phyloP scores from a whole-genome alignment of 2,329 filamentous ascomycete genomes.

The Alternaria sp. region DNA sequence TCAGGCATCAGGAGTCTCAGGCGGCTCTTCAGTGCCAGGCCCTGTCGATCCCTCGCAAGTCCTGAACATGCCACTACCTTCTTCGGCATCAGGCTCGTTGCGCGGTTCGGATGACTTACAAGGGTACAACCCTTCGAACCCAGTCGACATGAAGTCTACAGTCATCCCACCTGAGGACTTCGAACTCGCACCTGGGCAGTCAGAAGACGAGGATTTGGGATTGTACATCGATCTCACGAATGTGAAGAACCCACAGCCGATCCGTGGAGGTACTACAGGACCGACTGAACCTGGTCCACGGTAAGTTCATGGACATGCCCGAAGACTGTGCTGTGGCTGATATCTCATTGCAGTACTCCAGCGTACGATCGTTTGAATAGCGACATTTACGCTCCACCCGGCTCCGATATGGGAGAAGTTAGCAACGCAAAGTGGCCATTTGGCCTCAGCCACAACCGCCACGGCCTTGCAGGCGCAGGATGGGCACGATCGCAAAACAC shows the following conservation, averaged over 20 bases:
- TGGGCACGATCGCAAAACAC: conserved; percentile 52
- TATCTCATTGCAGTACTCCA: background rate
- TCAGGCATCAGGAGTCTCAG: conserved; percentile 4
- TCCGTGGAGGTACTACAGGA: conserved; percentile 44
- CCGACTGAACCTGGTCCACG: conserved; percentile 50
- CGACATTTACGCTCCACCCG: conserved; percentile 48
- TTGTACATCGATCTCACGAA: conserved; percentile 48
- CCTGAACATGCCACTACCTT: conserved; percentile 23
- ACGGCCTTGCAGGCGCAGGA: conserved; percentile 48
- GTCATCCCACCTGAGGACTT: conserved; percentile 45
- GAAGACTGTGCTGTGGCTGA: background rate
- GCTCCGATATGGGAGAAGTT: conserved; percentile 49
- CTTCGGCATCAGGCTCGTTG: conserved; percentile 44
- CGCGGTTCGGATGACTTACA: conserved; percentile 40
- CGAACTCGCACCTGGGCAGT: conserved; percentile 46
- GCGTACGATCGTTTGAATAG: conserved; percentile 49
- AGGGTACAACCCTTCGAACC: conserved; percentile 44
- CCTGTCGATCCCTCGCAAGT: conserved; percentile 15
- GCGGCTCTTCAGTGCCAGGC: background rate
- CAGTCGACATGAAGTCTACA: conserved; percentile 39
- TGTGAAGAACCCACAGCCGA: conserved; percentile 51
- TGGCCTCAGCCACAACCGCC: conserved; percentile 50
- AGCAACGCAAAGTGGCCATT: conserved; percentile 52
- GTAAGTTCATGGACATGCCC: conserved; percentile 3
- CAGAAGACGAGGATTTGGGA: conserved; percentile 45